Percentiles rank a stretch among this genome's conserved stretches.
These are phyloP conservation scores for Biscogniauxia mediterranea DNA, from an alignment of 2,329 filamentous ascomycete genomes.

Conservation along the genomic window DNA sequence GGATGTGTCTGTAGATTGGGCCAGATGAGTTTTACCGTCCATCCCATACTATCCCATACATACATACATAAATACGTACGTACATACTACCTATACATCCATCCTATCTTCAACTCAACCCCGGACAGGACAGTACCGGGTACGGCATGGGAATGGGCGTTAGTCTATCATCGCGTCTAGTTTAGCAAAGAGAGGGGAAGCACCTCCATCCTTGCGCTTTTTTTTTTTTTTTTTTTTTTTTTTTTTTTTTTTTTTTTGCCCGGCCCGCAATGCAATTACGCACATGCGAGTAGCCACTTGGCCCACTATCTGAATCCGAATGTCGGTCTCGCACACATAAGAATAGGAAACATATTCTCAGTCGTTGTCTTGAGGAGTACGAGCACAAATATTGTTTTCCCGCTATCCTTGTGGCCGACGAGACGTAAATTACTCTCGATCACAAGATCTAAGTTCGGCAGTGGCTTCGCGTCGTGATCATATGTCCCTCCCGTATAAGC, in stretches of 20 bases:
- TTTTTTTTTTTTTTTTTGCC: conserved; percentile 9
- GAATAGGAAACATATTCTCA: neutral
- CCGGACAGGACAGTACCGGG: neutral
- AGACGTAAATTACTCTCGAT: neutral
- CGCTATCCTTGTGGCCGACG: neutral
- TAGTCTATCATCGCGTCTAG: neutral
- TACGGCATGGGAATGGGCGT: neutral
- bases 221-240: conserved; percentile 10
- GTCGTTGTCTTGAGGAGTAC: neutral
- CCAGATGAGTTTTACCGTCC: no score
- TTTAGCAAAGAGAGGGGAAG: conserved; percentile 6
- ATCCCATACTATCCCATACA: neutral
- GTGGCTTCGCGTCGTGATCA: neutral
- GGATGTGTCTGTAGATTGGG: no score
- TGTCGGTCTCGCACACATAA: neutral
- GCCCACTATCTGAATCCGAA: conserved; percentile 11
- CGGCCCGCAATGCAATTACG: conserved; percentile 19
- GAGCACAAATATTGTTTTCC: neutral
- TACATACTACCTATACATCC: neutral
- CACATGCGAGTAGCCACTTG: conserved; percentile 23
- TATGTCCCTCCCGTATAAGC: neutral
- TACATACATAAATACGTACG: neutral
- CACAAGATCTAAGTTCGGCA: neutral
- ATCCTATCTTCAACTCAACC: neutral
- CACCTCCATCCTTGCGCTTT: conserved; percentile 6